phyloP scores from a whole-genome alignment of 2,329 filamentous ascomycete species.

The Scolecobasidium constrictum region DNA sequence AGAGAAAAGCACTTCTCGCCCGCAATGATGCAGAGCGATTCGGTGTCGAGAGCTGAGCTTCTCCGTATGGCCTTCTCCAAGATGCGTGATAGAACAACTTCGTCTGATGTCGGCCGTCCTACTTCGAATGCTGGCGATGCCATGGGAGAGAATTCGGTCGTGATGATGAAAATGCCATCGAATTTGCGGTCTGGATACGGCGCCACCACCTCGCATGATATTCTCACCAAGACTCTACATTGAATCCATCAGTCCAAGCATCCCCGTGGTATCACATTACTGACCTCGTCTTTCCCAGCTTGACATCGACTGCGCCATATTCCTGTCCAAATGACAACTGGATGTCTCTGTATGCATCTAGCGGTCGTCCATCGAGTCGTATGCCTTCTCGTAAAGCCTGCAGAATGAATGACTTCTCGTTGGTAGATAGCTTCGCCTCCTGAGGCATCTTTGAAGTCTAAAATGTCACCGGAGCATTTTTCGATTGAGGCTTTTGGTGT shows the following conservation, averaged over 20 bases:
- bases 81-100: conserved; percentile 74
- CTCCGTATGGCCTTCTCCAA: conserved; percentile 91
- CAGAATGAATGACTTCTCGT: conserved; percentile 77
- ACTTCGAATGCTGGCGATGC: conserved; percentile 82
- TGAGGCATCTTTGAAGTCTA: conserved; percentile 60
- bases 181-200: conserved; percentile 84
- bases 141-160: conserved; percentile 85
- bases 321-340: conserved; percentile 79
- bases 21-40: conserved; percentile 87
- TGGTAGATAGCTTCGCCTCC: conserved; percentile 80
- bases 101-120: conserved; percentile 54
- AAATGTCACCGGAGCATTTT: conserved; percentile 58
- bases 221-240: conserved; percentile 65
- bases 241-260: conserved; percentile 12
- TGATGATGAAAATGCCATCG: conserved; percentile 89
- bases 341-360: conserved; percentile 70
- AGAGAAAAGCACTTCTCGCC: conserved; percentile 87
- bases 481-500: neutral
- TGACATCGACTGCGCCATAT: conserved; percentile 79
- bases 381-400: conserved; percentile 72
- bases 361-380: conserved; percentile 71
- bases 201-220: conserved; percentile 78
- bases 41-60: conserved; percentile 85
- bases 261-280: conserved; percentile 10
- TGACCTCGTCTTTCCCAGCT: conserved; percentile 82